Evolutionary conservation across 495 filamentous ascomycete species (phyloP).

Genomic region (Apiosordaria backusii): DNA sequence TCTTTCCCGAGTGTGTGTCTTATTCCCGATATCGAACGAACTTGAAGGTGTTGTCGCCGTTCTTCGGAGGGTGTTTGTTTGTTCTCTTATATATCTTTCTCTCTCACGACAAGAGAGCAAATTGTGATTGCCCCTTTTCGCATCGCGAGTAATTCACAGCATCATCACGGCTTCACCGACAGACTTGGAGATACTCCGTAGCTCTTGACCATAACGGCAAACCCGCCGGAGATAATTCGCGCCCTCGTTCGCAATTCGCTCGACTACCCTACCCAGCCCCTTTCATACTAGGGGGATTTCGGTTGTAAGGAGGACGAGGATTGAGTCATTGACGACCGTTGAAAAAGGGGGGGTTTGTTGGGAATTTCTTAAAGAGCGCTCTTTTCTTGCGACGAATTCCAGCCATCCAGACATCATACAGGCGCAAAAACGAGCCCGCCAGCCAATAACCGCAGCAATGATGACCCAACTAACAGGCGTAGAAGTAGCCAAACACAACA

Average conservation of each 20-base stretch:
- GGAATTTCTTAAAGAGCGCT: not conserved
- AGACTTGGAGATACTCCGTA: too few relatives aligned
- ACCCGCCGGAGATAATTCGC: not conserved
- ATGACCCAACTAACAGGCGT: constrained; percentile 50
- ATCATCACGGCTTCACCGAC: not conserved
- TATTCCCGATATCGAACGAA: not conserved
- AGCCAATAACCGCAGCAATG: not conserved
- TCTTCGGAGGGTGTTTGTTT: too few relatives aligned
- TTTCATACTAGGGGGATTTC: not conserved
- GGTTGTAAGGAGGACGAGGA: not conserved
- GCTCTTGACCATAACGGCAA: not conserved
- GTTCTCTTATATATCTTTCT: not conserved
- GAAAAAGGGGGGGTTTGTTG: not conserved
- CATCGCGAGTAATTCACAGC: too few relatives aligned
- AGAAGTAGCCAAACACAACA: constrained; percentile 67
- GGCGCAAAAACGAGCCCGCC: not conserved
- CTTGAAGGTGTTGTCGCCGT: not conserved
- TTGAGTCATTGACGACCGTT: not conserved
- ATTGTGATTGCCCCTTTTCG: too few relatives aligned
- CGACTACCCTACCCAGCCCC: too few relatives aligned
- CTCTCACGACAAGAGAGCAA: too few relatives aligned
- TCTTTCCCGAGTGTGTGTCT: not conserved
- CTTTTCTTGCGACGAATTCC: not conserved
- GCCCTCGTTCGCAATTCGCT: not conserved
- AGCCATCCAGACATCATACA: not conserved